Conservation (phyloP, 768 basidiomycete genomes). For the Collybia mongolica region DNA sequence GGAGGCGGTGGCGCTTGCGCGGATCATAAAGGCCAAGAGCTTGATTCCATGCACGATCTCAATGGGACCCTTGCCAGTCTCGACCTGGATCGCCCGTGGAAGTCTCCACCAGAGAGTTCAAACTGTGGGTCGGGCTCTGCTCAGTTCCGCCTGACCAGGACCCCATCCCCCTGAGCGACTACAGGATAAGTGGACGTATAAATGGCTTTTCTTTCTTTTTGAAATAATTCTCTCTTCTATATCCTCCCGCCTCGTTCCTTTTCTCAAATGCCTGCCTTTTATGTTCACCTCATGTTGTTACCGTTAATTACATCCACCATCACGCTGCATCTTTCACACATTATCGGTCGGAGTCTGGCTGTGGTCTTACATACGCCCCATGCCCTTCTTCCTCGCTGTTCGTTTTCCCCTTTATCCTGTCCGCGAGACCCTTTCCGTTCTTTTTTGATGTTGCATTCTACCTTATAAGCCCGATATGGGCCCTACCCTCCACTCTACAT, state of each 20-base stretch:
- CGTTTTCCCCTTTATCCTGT: background rate
- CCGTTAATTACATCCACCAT: conserved; percentile 25
- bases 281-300: conserved; percentile 17
- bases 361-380: conserved; percentile 11
- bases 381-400: background rate
- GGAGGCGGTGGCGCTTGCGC: conserved; percentile 9
- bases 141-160: conserved; percentile 13
- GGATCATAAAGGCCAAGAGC: conserved; percentile 32
- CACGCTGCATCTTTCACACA: conserved; percentile 31
- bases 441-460: background rate
- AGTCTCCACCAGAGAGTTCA: conserved; percentile 16
- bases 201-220: too few relatives aligned
- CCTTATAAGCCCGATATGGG: background rate
- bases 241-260: conserved; percentile 10
- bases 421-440: conserved; percentile 4
- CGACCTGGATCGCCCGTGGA: conserved; percentile 51
- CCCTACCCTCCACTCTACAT: background rate
- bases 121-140: conserved; percentile 10
- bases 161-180: conserved; percentile 15
- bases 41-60: conserved; percentile 62
- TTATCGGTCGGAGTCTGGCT: conserved; percentile 23
- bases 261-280: background rate
- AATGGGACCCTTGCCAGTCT: conserved; percentile 78
- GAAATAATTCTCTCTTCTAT: background rate
- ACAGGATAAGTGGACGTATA: background rate